These are phyloP conservation scores for Colletotrichum ledebouriae DNA, from an alignment of 2,329 filamentous ascomycete genomes.

Conservation along the genomic window DNA sequence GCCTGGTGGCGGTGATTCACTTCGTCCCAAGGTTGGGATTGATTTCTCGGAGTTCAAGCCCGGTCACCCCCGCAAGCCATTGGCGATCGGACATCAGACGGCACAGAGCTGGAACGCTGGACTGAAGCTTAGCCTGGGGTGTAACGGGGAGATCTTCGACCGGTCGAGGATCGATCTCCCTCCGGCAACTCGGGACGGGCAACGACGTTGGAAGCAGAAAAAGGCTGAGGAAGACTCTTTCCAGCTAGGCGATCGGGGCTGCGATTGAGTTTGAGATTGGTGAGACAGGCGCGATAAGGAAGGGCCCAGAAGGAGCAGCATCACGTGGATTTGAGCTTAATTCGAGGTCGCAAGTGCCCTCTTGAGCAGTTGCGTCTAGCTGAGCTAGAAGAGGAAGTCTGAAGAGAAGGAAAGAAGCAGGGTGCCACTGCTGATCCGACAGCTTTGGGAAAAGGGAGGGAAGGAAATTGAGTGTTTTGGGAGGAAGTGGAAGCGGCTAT, in stretches of 20 bases:
- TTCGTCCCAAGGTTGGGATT: constrained; percentile 35
- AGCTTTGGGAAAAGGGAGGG: constrained; percentile 1
- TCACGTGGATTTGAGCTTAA: constrained; percentile 19
- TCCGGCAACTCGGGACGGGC: neutral
- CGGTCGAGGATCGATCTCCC: constrained; percentile 1
- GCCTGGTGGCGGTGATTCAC: constrained; percentile 16
- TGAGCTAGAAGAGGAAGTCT: neutral
- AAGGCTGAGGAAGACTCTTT: neutral
- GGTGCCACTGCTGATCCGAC: constrained; percentile 2
- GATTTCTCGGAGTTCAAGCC: constrained; percentile 25
- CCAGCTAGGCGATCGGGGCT: neutral
- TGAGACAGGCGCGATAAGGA: constrained; percentile 13
- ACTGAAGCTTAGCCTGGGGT: constrained; percentile 25
- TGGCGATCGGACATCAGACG: constrained; percentile 38
- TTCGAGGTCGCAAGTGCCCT: no score
- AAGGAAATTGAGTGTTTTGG: neutral
- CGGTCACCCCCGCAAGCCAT: constrained; percentile 19
- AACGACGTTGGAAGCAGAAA: neutral
- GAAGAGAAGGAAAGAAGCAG: neutral
- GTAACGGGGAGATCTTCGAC: constrained; percentile 11
- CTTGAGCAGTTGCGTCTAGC: no score
- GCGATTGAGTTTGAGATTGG: constrained; percentile 23
- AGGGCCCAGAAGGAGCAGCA: constrained; percentile 1
- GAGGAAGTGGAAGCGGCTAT: neutral
- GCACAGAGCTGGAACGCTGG: constrained; percentile 40